A percentile compares a stretch with the other conserved stretches of the same genome.
Evolutionary conservation across 2,329 filamentous ascomycete species (phyloP).

Genomic region (Lasiodiplodia hormozganensis): DNA sequence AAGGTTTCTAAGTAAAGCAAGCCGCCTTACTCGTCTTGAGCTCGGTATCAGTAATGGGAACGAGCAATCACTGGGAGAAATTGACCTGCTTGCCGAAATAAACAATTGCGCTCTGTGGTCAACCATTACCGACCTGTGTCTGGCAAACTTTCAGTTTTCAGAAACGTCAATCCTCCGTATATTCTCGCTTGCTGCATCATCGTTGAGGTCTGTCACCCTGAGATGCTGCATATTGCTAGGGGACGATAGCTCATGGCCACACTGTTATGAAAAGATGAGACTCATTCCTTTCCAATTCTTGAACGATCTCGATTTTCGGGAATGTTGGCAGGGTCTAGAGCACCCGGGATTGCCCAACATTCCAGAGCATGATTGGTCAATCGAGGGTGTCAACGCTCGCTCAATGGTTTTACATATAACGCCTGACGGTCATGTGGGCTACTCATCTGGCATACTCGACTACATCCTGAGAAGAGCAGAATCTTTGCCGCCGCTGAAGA

Average conservation of each 20-base stretch:
- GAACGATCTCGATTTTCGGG: not conserved
- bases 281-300: not conserved
- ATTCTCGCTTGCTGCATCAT: not conserved
- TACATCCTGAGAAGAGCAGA: no score
- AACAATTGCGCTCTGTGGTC: not conserved
- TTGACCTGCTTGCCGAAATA: not conserved
- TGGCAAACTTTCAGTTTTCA: not conserved
- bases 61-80: no score
- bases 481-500: no score
- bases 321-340: not conserved
- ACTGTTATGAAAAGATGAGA: constrained; percentile 21
- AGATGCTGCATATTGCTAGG: accelerated
- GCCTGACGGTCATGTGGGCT: no score
- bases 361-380: no score
- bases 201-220: not conserved
- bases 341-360: no score
- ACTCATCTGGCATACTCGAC: no score
- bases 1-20: not conserved
- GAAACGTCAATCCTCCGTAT: not conserved
- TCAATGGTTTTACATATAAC: no score
- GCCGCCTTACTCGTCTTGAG: not conserved
- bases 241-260: not conserved
- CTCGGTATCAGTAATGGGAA: not conserved
- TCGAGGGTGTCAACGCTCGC: no score
- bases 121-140: not conserved